A percentile compares a stretch with the other conserved stretches of the same genome.
Evolutionary conservation across 2,329 filamentous ascomycete genomes (phyloP).

Genomic region (Hymenoscyphus occultus): DNA sequence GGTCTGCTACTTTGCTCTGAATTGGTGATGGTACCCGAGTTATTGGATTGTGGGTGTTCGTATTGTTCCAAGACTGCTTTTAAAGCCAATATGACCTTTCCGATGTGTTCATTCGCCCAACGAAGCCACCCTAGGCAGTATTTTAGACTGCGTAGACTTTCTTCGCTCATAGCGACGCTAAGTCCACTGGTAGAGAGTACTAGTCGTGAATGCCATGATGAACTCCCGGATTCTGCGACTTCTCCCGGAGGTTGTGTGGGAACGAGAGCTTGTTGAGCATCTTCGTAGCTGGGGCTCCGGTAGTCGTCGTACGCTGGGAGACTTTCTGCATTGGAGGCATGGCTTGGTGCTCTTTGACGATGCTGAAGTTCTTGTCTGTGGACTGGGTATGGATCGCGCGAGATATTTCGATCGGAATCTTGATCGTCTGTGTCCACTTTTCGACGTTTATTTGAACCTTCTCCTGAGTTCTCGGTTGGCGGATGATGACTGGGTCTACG

Average conservation of each 20-base stretch:
- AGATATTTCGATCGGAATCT: conserved; percentile 35
- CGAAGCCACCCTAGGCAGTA: conserved; percentile 79
- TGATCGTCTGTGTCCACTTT: conserved; percentile 48
- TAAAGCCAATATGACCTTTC: conserved; percentile 69
- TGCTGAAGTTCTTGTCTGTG: conserved; percentile 32
- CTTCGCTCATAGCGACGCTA: conserved; percentile 86
- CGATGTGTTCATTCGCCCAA: conserved; percentile 78
- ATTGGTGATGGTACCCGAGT: conserved; percentile 31
- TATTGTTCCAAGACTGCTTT: conserved; percentile 78
- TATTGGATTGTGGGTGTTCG: conserved; percentile 51
- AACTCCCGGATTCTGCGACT: conserved; percentile 31
- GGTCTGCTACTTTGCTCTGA: conserved; percentile 20
- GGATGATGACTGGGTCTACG: conserved; percentile 38
- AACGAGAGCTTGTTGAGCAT: conserved; percentile 43
- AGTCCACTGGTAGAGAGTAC: conserved; percentile 89
- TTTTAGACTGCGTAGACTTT: conserved; percentile 78
- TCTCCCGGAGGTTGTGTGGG: conserved; percentile 35
- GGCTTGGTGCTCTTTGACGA: conserved; percentile 30
- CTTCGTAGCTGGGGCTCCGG: conserved; percentile 71
- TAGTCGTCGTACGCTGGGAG: conserved; percentile 82
- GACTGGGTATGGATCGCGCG: conserved; percentile 32
- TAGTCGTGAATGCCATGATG: conserved; percentile 78
- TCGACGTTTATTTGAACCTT: conserved; percentile 55
- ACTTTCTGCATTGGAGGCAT: conserved; percentile 58
- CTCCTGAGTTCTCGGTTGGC: conserved; percentile 44